These are phyloP conservation scores for Leccinum fallax DNA, from an alignment of 1,284 basidiomycete genomes.

Conservation along the genomic window DNA sequence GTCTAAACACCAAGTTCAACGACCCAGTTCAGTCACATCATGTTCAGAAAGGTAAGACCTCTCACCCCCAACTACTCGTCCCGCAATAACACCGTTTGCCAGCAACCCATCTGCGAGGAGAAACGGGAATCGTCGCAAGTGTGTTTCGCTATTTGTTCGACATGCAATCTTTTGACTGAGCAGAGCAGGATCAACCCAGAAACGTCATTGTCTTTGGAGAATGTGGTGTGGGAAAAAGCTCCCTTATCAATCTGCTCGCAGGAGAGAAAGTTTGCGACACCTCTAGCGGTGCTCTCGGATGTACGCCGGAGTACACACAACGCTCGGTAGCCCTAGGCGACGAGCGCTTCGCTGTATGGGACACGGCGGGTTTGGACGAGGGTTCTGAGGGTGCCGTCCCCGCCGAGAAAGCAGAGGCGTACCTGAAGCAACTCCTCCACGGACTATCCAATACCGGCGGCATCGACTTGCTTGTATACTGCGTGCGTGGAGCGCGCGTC, in stretches of 20 bases:
- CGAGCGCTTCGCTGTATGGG: slow-evolving; percentile 25
- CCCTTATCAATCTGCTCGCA: slow-evolving; percentile 27
- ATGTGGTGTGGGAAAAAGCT: slow-evolving; percentile 34
- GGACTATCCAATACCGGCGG: slow-evolving; percentile 29
- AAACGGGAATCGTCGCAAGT: slow-evolving; percentile 10
- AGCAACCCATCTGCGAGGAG: slow-evolving; percentile 18
- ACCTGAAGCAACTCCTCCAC: slow-evolving; percentile 31
- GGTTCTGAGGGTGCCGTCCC: slow-evolving; percentile 29
- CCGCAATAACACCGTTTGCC: slow-evolving; percentile 12
- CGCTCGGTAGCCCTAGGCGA: slow-evolving; percentile 14
- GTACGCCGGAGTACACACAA: slow-evolving; percentile 24
- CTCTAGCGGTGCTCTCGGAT: slow-evolving; percentile 30
- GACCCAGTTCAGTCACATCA: not conserved
- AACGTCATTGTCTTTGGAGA: slow-evolving; percentile 34
- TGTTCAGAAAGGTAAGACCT: slow-evolving; percentile 19
- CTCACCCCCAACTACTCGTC: not conserved
- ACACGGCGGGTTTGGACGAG: slow-evolving; percentile 35
- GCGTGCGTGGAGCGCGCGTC: slow-evolving; percentile 33
- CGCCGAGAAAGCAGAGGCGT: slow-evolving; percentile 29
- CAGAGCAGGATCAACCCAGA: slow-evolving; percentile 15
- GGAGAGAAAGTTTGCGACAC: slow-evolving; percentile 19
- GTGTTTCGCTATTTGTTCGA: not conserved
- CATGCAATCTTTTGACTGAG: not conserved
- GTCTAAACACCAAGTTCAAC: not conserved
- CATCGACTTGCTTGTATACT: slow-evolving; percentile 31